Evolutionary conservation across 176 grass and related monocot genomes (phyloP).

Genomic region (Oryza meyeriana): DNA sequence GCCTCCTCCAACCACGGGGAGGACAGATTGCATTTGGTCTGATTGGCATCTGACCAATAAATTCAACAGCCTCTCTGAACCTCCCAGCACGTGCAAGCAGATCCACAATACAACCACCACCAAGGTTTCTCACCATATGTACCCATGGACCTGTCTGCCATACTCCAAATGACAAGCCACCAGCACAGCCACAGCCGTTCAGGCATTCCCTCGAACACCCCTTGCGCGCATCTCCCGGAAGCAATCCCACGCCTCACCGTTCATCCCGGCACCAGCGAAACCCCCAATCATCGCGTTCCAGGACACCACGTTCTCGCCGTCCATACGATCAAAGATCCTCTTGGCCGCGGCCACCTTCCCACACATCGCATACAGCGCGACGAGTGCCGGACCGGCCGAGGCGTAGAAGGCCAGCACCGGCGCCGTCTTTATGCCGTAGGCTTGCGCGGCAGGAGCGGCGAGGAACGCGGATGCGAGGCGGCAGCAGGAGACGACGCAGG

Average conservation of each 20-base stretch:
- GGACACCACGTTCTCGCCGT: slow-evolving; percentile 52
- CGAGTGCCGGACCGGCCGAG: slow-evolving; percentile 66
- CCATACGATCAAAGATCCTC: slow-evolving; percentile 43
- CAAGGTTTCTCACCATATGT: slow-evolving; percentile 25
- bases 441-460: slow-evolving; percentile 46
- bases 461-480: slow-evolving; percentile 33
- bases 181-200: slow-evolving; percentile 43
- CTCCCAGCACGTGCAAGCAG: slow-evolving; percentile 66
- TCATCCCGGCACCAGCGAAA: slow-evolving; percentile 24
- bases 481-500: slow-evolving; percentile 60
- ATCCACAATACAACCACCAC: slow-evolving; percentile 51
- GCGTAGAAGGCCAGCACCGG: slow-evolving; percentile 33
- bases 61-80: slow-evolving; percentile 46
- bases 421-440: slow-evolving; percentile 50
- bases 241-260: slow-evolving; percentile 35
- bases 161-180: slow-evolving; percentile 40
- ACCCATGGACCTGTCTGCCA: slow-evolving; percentile 64
- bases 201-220: slow-evolving; percentile 47
- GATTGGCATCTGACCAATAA: slow-evolving; percentile 39
- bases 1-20: too few species aligned
- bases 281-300: slow-evolving; percentile 71
- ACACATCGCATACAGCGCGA: slow-evolving; percentile 46
- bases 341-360: slow-evolving; percentile 33
- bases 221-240: slow-evolving; percentile 49
- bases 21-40: slow-evolving; percentile 43